These are phyloP conservation scores for Fusarium odoratissimum DNA, from an alignment of 2,329 filamentous ascomycete genomes.

Conservation along the genomic window DNA sequence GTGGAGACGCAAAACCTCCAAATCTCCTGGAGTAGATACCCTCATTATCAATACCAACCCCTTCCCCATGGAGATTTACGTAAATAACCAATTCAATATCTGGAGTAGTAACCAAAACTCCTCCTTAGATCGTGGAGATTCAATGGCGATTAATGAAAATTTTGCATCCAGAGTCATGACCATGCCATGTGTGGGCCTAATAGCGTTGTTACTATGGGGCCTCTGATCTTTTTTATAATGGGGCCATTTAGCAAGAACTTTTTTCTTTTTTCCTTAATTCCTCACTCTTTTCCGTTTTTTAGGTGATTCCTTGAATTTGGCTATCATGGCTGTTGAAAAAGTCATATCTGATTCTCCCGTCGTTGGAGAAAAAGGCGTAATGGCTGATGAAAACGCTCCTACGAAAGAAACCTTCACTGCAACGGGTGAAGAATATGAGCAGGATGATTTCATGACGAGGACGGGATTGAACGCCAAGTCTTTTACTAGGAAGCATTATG, in stretches of 20 bases:
- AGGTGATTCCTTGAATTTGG: background rate
- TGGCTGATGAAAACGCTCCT: constrained; percentile 13
- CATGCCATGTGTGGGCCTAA: constrained; percentile 24
- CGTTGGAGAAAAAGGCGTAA: constrained; percentile 12
- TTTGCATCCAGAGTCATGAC: constrained; percentile 15
- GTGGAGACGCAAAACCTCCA: background rate
- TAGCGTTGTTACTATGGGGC: constrained; percentile 29
- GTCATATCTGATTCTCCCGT: constrained; percentile 5
- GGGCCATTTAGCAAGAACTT: constrained; percentile 22
- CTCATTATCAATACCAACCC: background rate
- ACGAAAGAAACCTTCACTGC: constrained; percentile 14
- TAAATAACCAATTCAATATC: constrained; percentile 10
- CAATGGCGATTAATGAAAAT: background rate
- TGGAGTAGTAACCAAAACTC: background rate
- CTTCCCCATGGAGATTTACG: constrained; percentile 40
- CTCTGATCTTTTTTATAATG: constrained; percentile 31
- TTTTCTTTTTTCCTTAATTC: background rate
- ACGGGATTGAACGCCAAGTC: constrained; percentile 41
- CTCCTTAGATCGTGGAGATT: constrained; percentile 20
- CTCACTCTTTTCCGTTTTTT: background rate
- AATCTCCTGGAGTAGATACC: constrained; percentile 1
- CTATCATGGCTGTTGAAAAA: constrained; percentile 26
- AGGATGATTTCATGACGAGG: constrained; percentile 44
- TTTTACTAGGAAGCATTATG: constrained; percentile 41
- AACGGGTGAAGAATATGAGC: constrained; percentile 29